These are phyloP conservation scores for Scenedesmus sp. DNA, from an alignment of 163 green algal species.

Conservation along the genomic window DNA sequence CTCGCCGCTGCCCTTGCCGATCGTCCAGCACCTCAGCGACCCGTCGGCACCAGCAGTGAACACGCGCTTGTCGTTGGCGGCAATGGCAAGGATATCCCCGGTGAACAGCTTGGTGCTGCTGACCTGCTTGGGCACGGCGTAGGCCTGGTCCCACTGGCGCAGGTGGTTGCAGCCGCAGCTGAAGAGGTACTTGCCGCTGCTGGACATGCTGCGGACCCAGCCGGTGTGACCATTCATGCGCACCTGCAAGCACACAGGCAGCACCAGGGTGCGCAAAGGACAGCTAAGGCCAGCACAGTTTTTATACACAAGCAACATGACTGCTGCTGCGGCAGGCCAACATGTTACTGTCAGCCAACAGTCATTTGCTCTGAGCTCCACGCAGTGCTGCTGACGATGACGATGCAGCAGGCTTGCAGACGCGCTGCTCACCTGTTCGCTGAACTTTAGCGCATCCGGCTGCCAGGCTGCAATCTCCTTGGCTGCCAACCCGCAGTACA, in stretches of 20 bases:
- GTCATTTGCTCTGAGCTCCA: too few relatives aligned
- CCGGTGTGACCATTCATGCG: slow-evolving; percentile 58
- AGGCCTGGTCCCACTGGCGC: slow-evolving; percentile 81
- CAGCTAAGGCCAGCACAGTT: not conserved
- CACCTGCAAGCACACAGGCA: slow-evolving; percentile 18
- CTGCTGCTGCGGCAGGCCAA: too few relatives aligned
- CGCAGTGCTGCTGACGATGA: not conserved
- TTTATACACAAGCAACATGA: too few relatives aligned
- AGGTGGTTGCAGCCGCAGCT: slow-evolving; percentile 83
- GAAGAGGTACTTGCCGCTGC: slow-evolving; percentile 56
- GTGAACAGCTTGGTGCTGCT: slow-evolving; percentile 68
- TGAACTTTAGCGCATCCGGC: slow-evolving; percentile 23
- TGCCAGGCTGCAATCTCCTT: slow-evolving; percentile 53
- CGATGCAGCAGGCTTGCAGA: not conserved
- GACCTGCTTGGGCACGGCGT: slow-evolving; percentile 76
- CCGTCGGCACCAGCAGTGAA: slow-evolving; percentile 76
- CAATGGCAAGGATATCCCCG: slow-evolving; percentile 84
- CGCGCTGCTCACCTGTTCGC: slow-evolving; percentile 10
- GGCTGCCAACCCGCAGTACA: slow-evolving; percentile 46
- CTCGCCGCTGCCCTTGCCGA: slow-evolving; percentile 65
- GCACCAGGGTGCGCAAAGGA: not conserved
- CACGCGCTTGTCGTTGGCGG: slow-evolving; percentile 62
- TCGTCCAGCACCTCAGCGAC: slow-evolving; percentile 56
- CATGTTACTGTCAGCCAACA: not conserved
- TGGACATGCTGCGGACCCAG: slow-evolving; percentile 52